Evolutionary conservation across 495 filamentous ascomycete genomes (phyloP).

Genomic region (Tuber magnatum): DNA sequence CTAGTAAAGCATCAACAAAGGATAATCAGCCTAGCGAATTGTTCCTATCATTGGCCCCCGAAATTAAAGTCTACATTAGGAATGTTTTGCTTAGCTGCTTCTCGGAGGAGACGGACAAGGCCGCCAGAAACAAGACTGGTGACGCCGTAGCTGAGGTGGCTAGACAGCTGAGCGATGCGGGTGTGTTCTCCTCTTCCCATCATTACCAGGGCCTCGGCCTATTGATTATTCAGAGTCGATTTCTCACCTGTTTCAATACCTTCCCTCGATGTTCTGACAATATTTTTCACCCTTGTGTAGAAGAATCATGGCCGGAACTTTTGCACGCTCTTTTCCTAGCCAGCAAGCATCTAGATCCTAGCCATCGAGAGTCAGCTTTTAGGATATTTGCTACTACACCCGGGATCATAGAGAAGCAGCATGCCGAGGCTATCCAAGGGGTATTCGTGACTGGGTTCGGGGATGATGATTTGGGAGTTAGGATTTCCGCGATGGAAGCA

Average conservation of each 20-base stretch:
- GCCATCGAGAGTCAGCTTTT: slow-evolving; percentile 81
- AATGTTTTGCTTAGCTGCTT: slow-evolving; percentile 72
- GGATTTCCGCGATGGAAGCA: slow-evolving; percentile 90
- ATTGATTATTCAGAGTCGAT: slow-evolving; percentile 14
- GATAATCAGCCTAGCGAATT: slow-evolving; percentile 67
- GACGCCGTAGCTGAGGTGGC: slow-evolving; percentile 94
- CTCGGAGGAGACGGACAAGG: slow-evolving; percentile 57
- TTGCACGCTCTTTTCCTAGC: slow-evolving; percentile 75
- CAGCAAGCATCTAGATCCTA: slow-evolving; percentile 72
- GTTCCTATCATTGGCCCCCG: slow-evolving; percentile 64
- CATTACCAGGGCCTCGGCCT: not conserved
- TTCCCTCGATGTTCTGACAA: not conserved
- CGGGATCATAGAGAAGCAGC: slow-evolving; percentile 90
- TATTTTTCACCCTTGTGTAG: slow-evolving; percentile 45
- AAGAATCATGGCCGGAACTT: slow-evolving; percentile 83
- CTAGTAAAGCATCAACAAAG: slow-evolving; percentile 74
- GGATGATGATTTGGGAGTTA: slow-evolving; percentile 76
- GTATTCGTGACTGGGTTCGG: slow-evolving; percentile 89
- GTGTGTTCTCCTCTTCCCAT: slow-evolving; percentile 46
- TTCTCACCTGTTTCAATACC: slow-evolving; percentile 14
- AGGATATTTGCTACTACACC: slow-evolving; percentile 92
- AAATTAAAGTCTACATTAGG: slow-evolving; percentile 70
- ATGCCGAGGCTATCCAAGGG: slow-evolving; percentile 72
- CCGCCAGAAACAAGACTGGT: slow-evolving; percentile 87
- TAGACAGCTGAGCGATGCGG: slow-evolving; percentile 84